Percentiles rank a stretch among this genome's conserved stretches.
Evolutionary conservation across 768 basidiomycete species (phyloP).

Genomic region (Boletus rufocinnamomeus): DNA sequence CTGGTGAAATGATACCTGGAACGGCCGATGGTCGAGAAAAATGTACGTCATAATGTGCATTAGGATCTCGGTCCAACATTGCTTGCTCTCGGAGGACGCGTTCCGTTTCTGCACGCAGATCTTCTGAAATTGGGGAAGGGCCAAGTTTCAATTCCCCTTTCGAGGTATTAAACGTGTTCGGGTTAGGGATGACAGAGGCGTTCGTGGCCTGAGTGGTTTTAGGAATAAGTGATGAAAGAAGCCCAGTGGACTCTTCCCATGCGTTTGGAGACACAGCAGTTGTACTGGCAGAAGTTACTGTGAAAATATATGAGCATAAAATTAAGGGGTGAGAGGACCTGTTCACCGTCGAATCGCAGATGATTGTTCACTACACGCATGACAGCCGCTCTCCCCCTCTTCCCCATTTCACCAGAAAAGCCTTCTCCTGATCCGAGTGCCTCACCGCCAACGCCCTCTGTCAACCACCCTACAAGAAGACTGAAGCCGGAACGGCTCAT

Average conservation of each 20-base stretch:
- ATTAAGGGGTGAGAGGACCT: background rate
- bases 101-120: conserved; percentile 78
- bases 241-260: conserved; percentile 88
- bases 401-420: conserved; percentile 78
- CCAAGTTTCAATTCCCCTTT: conserved; percentile 86
- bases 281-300: conserved; percentile 73
- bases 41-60: conserved; percentile 65
- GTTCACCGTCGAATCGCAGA: conserved; percentile 83
- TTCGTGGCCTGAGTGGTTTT: conserved; percentile 48
- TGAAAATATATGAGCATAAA: conserved; percentile 23
- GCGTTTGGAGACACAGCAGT: conserved; percentile 60
- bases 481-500: conserved; percentile 93
- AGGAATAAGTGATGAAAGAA: conserved; percentile 76
- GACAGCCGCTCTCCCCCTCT: conserved; percentile 84
- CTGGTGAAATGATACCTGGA: conserved; percentile 62
- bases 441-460: conserved; percentile 87
- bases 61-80: conserved; percentile 69
- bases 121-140: conserved; percentile 73
- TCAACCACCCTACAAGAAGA: conserved; percentile 93
- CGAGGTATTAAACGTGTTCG: conserved; percentile 73
- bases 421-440: conserved; percentile 78
- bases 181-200: conserved; percentile 50
- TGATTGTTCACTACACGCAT: conserved; percentile 95
- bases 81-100: conserved; percentile 81
- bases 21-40: conserved; percentile 49